Percentiles rank a stretch among this genome's conserved stretches.
phyloP scores from a whole-genome alignment of 164 flowering plant genomes.

The Protea cynaroides region DNA sequence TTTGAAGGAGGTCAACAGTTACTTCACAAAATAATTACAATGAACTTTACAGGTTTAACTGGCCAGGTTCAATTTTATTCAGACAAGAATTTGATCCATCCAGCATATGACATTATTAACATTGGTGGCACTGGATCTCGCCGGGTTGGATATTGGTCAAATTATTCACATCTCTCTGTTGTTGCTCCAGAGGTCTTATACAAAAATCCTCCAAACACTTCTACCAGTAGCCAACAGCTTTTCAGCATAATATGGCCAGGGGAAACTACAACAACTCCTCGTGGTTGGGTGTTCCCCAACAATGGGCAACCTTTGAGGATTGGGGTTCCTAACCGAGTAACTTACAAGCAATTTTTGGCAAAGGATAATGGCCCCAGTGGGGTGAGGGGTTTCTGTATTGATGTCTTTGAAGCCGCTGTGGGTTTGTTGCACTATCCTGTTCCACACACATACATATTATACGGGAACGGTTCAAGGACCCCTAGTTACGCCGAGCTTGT shows the following conservation, averaged over 20 bases:
- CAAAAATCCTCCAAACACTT: conserved; percentile 41
- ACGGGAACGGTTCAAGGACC: conserved; percentile 61
- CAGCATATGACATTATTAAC: conserved; percentile 70
- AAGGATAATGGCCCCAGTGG: conserved; percentile 43
- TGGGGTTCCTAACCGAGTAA: conserved; percentile 70
- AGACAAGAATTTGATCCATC: conserved; percentile 47
- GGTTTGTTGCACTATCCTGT: conserved; percentile 74
- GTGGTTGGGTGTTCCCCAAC: conserved; percentile 95
- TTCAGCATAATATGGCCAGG: conserved; percentile 82
- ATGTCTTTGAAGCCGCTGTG: conserved; percentile 82
- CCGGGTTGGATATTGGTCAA: conserved; percentile 82
- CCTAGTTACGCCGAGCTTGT: conserved; percentile 59
- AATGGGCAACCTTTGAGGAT: conserved; percentile 70
- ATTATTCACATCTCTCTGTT: conserved; percentile 67
- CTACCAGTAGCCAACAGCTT: conserved; percentile 50
- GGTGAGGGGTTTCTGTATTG: conserved; percentile 70
- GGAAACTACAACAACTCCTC: conserved; percentile 42
- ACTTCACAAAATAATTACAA: conserved; percentile 34
- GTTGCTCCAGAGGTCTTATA: conserved; percentile 63
- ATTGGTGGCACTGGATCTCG: conserved; percentile 49
- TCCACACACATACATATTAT: conserved; percentile 48
- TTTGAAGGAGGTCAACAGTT: conserved; percentile 57
- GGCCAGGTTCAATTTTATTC: conserved; percentile 59
- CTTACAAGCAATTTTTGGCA: conserved; percentile 55
- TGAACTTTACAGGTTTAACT: conserved; percentile 61